Evolutionary conservation across 768 basidiomycete genomes (phyloP).

Genomic region (Suillus variegatus): DNA sequence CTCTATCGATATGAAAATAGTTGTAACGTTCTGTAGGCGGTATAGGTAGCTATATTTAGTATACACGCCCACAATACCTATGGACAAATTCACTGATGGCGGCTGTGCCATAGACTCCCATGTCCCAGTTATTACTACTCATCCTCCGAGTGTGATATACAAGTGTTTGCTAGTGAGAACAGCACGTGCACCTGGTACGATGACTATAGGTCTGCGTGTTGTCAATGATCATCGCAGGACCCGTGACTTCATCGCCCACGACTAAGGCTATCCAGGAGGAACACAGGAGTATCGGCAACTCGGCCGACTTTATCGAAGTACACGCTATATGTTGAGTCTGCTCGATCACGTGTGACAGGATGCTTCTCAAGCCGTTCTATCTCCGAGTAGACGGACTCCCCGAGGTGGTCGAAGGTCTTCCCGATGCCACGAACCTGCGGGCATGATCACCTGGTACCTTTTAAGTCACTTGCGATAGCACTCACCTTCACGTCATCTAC

Average conservation of each 20-base stretch:
- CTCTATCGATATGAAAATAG: too few species aligned
- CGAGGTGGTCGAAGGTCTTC: constrained; percentile 83
- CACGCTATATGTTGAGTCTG: constrained; percentile 60
- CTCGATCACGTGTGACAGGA: constrained; percentile 40
- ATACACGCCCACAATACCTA: too few species aligned
- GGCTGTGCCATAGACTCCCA: too few species aligned
- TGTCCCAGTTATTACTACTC: background rate
- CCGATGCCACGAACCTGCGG: constrained; percentile 82
- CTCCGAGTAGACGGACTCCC: constrained; percentile 78
- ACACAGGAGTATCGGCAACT: constrained; percentile 80
- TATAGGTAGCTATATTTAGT: too few species aligned
- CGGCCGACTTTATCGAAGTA: constrained; percentile 85
- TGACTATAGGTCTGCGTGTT: constrained; percentile 94
- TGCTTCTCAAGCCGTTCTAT: constrained; percentile 52
- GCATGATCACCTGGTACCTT: background rate
- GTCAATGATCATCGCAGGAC: constrained; percentile 95
- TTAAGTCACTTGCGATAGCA: background rate
- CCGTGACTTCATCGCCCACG: constrained; percentile 71
- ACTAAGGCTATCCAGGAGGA: constrained; percentile 66
- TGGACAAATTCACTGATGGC: too few species aligned
- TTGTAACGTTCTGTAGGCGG: too few species aligned
- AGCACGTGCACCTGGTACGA: constrained; percentile 73
- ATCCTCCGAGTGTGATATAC: constrained; percentile 41
- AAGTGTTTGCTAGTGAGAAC: constrained; percentile 71
- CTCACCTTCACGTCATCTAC: constrained; percentile 89